Evolutionary conservation across 129 eudicot species (phyloP), one percentile per base, ranked within the genome.

Genomic region (Saposhnikovia divaricata): DNA sequence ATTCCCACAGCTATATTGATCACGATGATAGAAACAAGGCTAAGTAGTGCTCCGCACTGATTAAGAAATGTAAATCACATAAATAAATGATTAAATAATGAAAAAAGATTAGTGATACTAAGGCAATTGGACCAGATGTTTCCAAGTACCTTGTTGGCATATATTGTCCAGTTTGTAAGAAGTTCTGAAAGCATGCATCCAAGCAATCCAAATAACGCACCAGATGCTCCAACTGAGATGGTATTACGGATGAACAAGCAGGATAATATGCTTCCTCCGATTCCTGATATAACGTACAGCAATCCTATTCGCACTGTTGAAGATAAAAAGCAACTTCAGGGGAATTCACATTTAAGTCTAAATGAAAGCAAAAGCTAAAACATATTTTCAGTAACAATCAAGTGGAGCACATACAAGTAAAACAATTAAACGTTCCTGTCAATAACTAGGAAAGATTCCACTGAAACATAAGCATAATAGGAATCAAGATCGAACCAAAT

Each of bases 151-250:
- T 90, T 92, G 78, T 90, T 90, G 25, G 86, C 80, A 57, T 94
- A 89, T 48, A 90, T 89, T 47, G 93, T 88, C 98, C 98, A 92
- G 80, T 94, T 94, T 66, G 89, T 86, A 39, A 94, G 46, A 39
- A 94, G 89, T 69, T 94, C 98, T 2, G 98, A 94, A 47, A 92
- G 90, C 97, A 91, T 94, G 55, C 88, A 96, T 66, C 98, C 98
- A 23, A 94, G 91, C 63, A 94, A 75, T 45, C 98, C 98, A 65
- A 94, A 94, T 74, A 94, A 76, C 1, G 98, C 97, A 77, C 98
- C 98, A 0, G 98, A 94, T 55, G 98, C 97, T 77, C 98, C 97
- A 76, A 94, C 97, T 3, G 98, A 91, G 70, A 94, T 86, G 4
- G 84, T 81, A 39, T 78, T 82, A 7, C 87, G 83, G 19, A 90